phyloP scores from a whole-genome alignment of 352 stramenopile species.

The Globisporangium acanthophoron region DNA sequence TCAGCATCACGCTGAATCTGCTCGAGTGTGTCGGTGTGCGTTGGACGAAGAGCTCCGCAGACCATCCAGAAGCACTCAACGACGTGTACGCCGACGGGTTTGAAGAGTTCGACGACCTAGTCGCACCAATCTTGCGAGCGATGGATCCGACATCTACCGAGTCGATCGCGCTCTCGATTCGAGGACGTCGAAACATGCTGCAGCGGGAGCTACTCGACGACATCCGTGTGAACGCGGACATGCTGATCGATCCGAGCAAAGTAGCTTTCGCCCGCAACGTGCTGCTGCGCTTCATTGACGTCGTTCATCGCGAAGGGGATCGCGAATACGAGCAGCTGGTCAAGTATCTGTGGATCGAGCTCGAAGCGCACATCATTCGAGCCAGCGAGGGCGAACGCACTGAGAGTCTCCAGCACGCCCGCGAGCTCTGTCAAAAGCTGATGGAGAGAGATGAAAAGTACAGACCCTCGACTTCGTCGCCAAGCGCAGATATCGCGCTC shows the following conservation, averaged over 20 bases:
- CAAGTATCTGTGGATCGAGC: slow-evolving; percentile 49
- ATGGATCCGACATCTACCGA: slow-evolving; percentile 22
- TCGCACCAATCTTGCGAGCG: slow-evolving; percentile 34
- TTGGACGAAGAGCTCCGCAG: not conserved
- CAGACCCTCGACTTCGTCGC: not conserved
- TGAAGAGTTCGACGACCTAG: slow-evolving; percentile 27
- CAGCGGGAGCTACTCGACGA: slow-evolving; percentile 18
- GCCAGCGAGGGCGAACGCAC: not conserved
- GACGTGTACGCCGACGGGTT: slow-evolving; percentile 33
- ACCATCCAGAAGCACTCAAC: not conserved
- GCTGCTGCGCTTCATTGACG: slow-evolving; percentile 22
- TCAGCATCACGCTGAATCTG: slow-evolving; percentile 29
- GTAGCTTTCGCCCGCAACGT: slow-evolving; percentile 38
- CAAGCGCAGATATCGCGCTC: slow-evolving; percentile 16
- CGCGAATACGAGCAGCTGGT: slow-evolving; percentile 7
- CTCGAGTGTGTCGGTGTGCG: slow-evolving; percentile 41
- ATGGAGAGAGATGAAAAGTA: slow-evolving; percentile 3
- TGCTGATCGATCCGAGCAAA: slow-evolving; percentile 29
- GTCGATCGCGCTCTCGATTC: slow-evolving; percentile 23
- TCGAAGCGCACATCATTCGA: slow-evolving; percentile 26
- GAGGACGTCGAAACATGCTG: slow-evolving; percentile 20
- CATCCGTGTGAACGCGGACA: slow-evolving; percentile 16
- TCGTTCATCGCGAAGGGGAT: slow-evolving; percentile 15
- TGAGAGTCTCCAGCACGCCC: slow-evolving; percentile 11
- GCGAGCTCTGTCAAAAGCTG: slow-evolving; percentile 33